Base-by-base conservation (phyloP, 2,329 filamentous ascomycete genomes). In the Fusarium oligoseptatum region DNA sequence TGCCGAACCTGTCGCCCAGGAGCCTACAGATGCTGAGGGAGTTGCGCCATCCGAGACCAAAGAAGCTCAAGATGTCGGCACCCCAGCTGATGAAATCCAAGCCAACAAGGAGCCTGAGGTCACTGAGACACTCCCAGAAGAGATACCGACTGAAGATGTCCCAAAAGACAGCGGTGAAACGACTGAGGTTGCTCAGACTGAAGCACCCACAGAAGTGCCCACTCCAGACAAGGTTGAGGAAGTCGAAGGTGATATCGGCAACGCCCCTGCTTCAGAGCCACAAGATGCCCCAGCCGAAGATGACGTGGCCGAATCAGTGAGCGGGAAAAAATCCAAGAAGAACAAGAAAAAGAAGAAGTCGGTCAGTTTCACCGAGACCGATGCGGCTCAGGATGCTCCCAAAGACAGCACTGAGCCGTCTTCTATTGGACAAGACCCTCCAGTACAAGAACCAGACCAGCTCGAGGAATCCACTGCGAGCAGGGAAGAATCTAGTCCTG, bases 271-370 rank as follows among this genome's bases (percentile, higher is more conserved):
- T 29, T 17, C 45, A 15, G 61, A 71, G 60, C 12, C 37, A 11
- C 64, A 64, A 37, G 65, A 70, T n/a, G 55, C n/a, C n/a, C 41
- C 60, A 11, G 68, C 65, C 5, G 77, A 76, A n/a, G 71, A 74
- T 6, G 74, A 79, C 36, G 64, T 24, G 22, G 58, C 27, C 32
- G 70, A 64, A 15, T 45, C 68, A n/a, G 29, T 32, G 27, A 74
- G 58, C 41, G 72, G 65, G 63, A 80, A 78, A 68, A 80, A 79
- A 60, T 71, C 71, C 9, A 79, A 77, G 73, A 80, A 77, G 64
- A 76, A 67, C 70, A 80, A 79, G 60, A 82, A 82, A 72, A 81
- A 82, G 76, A 77, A 76, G 61, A 78, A 78, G 60, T 73, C 77
- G 34, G 71, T 70, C 14, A 67, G 71, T 39, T 68, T 74, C n/a